These are phyloP conservation scores for Coffea eugenioides DNA, from an alignment of 257 asterid genomes.

Conservation along the genomic window DNA sequence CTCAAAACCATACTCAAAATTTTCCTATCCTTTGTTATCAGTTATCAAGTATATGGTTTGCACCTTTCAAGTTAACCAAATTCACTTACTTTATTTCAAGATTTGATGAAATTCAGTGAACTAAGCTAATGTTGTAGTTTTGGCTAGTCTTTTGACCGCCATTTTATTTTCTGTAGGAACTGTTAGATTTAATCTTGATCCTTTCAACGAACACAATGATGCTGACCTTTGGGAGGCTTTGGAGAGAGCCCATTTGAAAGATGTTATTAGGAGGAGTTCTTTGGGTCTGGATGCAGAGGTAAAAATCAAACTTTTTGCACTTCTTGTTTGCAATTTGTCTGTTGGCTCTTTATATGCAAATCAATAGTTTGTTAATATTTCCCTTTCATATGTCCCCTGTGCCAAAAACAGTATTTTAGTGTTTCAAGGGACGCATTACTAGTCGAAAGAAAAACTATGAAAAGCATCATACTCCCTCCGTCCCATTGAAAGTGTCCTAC, in stretches of 20 bases:
- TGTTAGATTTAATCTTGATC: slow-evolving; percentile 93
- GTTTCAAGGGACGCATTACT: not conserved
- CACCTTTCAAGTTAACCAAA: not conserved
- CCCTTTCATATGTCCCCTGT: not conserved
- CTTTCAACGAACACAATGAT: slow-evolving; percentile 91
- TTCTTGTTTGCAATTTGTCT: not conserved
- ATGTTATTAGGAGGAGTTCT: slow-evolving; percentile 76
- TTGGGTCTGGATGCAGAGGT: slow-evolving; percentile 93
- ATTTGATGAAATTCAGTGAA: not conserved
- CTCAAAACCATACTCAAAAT: not conserved
- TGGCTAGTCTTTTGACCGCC: not conserved
- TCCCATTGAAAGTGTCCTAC: too few species aligned
- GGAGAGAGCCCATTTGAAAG: slow-evolving; percentile 95
- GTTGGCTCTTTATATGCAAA: not conserved
- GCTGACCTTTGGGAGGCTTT: slow-evolving; percentile 98
- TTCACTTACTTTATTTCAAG: too few species aligned
- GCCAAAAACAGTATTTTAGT: not conserved
- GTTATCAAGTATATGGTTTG: not conserved
- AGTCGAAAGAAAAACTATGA: not conserved
- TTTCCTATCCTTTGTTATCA: not conserved
- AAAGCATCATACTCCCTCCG: too few species aligned
- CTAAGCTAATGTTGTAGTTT: not conserved
- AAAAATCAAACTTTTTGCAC: slow-evolving; percentile 6
- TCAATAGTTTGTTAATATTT: not conserved
- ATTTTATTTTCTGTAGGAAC: slow-evolving; percentile 50